Percentiles rank a stretch among this genome's conserved stretches.
phyloP scores from a whole-genome alignment of 2,329 filamentous ascomycete species.

The Botrytis porri region DNA sequence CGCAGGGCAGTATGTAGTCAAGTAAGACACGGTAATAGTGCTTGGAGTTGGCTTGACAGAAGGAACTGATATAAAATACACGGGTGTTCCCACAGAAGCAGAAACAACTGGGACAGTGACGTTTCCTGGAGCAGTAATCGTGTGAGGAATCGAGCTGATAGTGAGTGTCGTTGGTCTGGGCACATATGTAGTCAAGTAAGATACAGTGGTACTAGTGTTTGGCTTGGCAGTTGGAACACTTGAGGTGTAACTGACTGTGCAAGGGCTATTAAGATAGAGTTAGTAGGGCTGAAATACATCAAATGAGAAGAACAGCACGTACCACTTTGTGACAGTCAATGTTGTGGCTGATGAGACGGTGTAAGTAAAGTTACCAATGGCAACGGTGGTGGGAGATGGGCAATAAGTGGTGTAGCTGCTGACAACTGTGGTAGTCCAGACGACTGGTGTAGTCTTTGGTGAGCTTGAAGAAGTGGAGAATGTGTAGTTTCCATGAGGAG shows the following conservation, averaged over 20 bases:
- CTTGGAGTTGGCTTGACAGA: conserved; percentile 9
- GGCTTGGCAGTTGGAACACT: conserved; percentile 23
- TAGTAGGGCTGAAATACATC: background rate
- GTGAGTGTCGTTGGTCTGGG: conserved; percentile 23
- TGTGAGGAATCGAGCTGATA: conserved; percentile 28
- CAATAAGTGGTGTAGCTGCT: conserved; percentile 24
- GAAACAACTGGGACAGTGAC: conserved; percentile 22
- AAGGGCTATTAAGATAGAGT: background rate
- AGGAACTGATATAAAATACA: too few relatives aligned
- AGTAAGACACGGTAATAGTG: conserved; percentile 10
- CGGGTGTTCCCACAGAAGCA: too few relatives aligned
- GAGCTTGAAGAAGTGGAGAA: background rate
- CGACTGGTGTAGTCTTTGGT: conserved; percentile 7
- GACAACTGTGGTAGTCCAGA: conserved; percentile 18
- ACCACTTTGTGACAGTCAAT: conserved; percentile 17
- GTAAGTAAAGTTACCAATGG: conserved; percentile 26
- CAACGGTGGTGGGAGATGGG: conserved; percentile 22
- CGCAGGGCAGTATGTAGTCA: conserved; percentile 20
- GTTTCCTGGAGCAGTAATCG: conserved; percentile 22
- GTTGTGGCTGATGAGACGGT: conserved; percentile 21
- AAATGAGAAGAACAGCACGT: background rate
- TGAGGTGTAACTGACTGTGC: conserved; percentile 18
- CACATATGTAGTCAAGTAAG: conserved; percentile 16
- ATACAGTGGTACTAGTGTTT: conserved; percentile 1
- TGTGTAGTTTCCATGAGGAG: conserved; percentile 6